Percentiles rank a stretch among this genome's conserved stretches.
These are phyloP conservation scores for Suillus clintonianus DNA, from an alignment of 768 basidiomycete species.

Conservation along the genomic window DNA sequence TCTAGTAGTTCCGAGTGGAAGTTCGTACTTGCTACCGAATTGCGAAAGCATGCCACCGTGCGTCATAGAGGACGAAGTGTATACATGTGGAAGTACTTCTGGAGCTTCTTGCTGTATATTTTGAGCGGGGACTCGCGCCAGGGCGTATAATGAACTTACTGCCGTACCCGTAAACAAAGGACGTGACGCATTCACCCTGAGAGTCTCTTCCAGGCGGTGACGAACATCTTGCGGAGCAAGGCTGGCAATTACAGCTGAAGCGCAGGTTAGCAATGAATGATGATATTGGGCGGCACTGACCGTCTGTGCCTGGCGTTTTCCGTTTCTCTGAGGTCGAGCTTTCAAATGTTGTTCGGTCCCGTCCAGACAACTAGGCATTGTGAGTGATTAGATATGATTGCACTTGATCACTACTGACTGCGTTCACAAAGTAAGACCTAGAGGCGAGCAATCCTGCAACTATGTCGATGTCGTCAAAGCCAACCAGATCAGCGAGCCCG, in stretches of 20 bases:
- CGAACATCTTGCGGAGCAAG: conserved; percentile 52
- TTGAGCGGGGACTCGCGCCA: conserved; percentile 7
- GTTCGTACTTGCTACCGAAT: conserved; percentile 72
- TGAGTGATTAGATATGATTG: background rate
- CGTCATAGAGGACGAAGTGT: conserved; percentile 61
- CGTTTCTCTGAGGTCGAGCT: background rate
- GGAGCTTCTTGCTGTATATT: conserved; percentile 48
- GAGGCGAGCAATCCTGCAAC: conserved; percentile 68
- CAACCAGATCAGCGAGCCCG: conserved; percentile 78
- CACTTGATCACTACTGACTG: conserved; percentile 40
- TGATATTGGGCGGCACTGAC: background rate
- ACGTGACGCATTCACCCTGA: conserved; percentile 62
- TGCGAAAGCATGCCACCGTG: conserved; percentile 71
- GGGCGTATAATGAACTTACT: conserved; percentile 38
- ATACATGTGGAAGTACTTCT: conserved; percentile 85
- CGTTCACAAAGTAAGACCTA: conserved; percentile 47
- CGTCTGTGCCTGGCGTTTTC: background rate
- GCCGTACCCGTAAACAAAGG: conserved; percentile 62
- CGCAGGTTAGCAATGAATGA: background rate
- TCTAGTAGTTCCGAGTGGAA: conserved; percentile 83
- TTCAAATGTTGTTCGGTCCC: background rate
- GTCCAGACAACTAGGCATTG: background rate
- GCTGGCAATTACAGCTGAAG: conserved; percentile 17
- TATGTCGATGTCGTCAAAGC: conserved; percentile 82
- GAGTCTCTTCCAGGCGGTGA: conserved; percentile 59